Evolutionary conservation across 2,329 filamentous ascomycete genomes (phyloP), one percentile per base, ranked within the genome.

Genomic region (Sclerotinia nivalis): DNA sequence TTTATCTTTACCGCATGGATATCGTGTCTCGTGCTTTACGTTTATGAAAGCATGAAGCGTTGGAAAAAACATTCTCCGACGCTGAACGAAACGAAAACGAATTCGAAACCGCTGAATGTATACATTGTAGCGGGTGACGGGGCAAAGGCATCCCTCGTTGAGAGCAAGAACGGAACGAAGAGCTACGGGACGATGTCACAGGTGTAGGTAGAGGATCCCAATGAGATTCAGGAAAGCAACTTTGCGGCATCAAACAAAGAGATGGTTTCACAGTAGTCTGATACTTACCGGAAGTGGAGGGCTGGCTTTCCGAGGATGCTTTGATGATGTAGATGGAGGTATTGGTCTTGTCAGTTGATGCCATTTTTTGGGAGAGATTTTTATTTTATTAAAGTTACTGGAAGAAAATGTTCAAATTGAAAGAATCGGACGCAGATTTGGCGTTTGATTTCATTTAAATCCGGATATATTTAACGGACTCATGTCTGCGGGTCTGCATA

Each of bases 341-440:
- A 34, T 34, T 4, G 34, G 7, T 34, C 6, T 34, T 4, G 4
- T 34, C 40, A 40, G 40, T 4, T 40, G 12, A 40, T 40, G 2
- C 40, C 12, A 13, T 40, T 1, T 40, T 40, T 40, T 40, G 12
- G 40, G 40, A 40, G 40, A 40, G 40, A 40, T 40, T 13, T 40
- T 3, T 40, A 1, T 1, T 40, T 40, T 40, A 3, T 13, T 13
- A 15, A 40, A 13, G 1, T 40, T 12, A 1, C 2, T 1, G 12
- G 1, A 40, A 2, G 40, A 40, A 40, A 40, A 3, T 10, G 40
- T 40, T 40, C 40, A 40, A 40, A 40, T 40, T 40, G 40, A 40
- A 40, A 13, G 40, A 40, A 40, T 4, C 8, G 3, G 40, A 40
- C 40, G 40, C 12, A 40, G 12, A 40, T 40, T 40, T 40, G 10